Percentiles rank a stretch among this genome's conserved stretches.
phyloP scores from a whole-genome alignment of 805 yeast genomes.

The Metschnikowia lochheadii region DNA sequence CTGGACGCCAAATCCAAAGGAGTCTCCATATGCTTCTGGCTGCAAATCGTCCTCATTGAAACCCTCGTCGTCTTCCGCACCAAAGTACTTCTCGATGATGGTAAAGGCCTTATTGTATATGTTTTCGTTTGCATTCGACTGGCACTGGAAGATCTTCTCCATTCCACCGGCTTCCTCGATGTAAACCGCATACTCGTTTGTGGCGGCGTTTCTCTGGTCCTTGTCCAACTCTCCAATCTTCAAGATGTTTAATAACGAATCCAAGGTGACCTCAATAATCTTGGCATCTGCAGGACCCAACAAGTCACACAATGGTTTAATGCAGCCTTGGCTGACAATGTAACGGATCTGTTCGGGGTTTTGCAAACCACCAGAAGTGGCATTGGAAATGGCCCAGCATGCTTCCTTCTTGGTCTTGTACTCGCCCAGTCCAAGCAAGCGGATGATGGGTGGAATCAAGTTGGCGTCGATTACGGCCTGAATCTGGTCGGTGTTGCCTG shows the following conservation, averaged over 20 bases:
- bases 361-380: slow-evolving; percentile 90
- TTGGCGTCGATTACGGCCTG: slow-evolving; percentile 96
- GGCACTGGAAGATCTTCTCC: slow-evolving; percentile 93
- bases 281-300: slow-evolving; percentile 83
- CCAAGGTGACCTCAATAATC: slow-evolving; percentile 91
- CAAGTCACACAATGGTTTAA: slow-evolving; percentile 94
- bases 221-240: slow-evolving; percentile 92
- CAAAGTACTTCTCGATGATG: slow-evolving; percentile 87
- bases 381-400: slow-evolving; percentile 98
- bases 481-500: slow-evolving; percentile 92
- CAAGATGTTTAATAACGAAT: slow-evolving; percentile 89
- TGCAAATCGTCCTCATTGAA: slow-evolving; percentile 66
- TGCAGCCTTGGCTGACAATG: slow-evolving; percentile 91
- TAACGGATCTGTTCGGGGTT: slow-evolving; percentile 93
- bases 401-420: slow-evolving; percentile 98
- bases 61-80: slow-evolving; percentile 73
- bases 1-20: slow-evolving; percentile 82
- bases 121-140: slow-evolving; percentile 84
- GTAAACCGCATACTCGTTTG: slow-evolving; percentile 84
- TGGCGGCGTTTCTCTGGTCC: slow-evolving; percentile 62
- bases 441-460: slow-evolving; percentile 85
- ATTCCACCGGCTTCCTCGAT: slow-evolving; percentile 98
- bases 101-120: slow-evolving; percentile 87
- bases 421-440: slow-evolving; percentile 75
- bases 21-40: slow-evolving; percentile 73